Evolutionary conservation across 2,329 filamentous ascomycete species (phyloP).

Genomic region (Ascochyta rabiei): DNA sequence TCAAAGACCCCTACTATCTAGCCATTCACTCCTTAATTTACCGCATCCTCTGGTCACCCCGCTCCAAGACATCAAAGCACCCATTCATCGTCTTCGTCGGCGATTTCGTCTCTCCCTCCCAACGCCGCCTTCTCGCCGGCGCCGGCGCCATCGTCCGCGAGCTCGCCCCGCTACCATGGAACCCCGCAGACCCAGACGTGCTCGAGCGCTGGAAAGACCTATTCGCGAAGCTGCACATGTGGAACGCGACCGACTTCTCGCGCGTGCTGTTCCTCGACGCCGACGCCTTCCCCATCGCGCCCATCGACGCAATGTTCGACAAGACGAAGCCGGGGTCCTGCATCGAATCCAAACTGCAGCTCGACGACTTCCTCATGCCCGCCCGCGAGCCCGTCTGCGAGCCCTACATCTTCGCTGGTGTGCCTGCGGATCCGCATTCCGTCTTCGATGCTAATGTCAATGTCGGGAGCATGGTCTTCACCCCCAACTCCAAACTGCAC

Average conservation of each 20-base stretch:
- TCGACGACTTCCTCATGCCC: slow-evolving; percentile 34
- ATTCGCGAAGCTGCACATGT: slow-evolving; percentile 47
- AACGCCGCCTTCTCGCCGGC: slow-evolving; percentile 38
- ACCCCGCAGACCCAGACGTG: slow-evolving; percentile 29
- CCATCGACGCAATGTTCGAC: slow-evolving; percentile 42
- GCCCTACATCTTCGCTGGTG: slow-evolving; percentile 37
- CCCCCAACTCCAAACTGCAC: slow-evolving; percentile 38
- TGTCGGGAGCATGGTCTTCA: slow-evolving; percentile 42
- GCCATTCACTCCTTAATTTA: slow-evolving; percentile 43
- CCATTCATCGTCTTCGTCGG: slow-evolving; percentile 45
- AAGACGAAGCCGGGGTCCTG: slow-evolving; percentile 29
- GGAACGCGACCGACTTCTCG: slow-evolving; percentile 40
- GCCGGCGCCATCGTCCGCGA: slow-evolving; percentile 44
- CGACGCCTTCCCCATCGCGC: slow-evolving; percentile 40
- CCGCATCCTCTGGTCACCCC: slow-evolving; percentile 40
- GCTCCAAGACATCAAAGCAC: slow-evolving; percentile 31
- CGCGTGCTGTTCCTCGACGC: slow-evolving; percentile 43
- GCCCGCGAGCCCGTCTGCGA: slow-evolving; percentile 35
- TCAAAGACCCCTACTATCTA: slow-evolving; percentile 45
- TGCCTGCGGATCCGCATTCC: slow-evolving; percentile 12
- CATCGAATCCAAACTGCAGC: slow-evolving; percentile 25
- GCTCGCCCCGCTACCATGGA: slow-evolving; percentile 36
- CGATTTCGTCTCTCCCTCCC: slow-evolving; percentile 38
- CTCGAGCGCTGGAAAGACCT: slow-evolving; percentile 42
- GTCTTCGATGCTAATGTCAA: slow-evolving; percentile 32